Evolutionary conservation across 768 basidiomycete genomes (phyloP).

Genomic region (Lentinula aciculospora): DNA sequence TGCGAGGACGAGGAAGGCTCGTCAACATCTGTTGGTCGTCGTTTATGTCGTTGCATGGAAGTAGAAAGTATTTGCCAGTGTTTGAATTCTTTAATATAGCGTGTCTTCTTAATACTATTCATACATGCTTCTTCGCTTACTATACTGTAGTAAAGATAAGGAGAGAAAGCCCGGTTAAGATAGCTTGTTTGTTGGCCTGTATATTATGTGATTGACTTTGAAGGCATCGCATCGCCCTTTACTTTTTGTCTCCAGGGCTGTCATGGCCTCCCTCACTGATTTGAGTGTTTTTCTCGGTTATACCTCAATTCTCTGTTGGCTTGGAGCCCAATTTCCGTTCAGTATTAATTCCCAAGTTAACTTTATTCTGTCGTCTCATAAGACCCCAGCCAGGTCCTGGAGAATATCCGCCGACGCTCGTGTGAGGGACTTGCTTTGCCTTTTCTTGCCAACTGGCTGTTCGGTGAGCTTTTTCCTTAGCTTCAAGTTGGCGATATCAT

Average conservation of each 20-base stretch:
- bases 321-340: conserved; percentile 85
- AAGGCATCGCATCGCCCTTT: too few relatives aligned
- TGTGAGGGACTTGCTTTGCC: conserved; percentile 90
- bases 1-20: conserved; percentile 25
- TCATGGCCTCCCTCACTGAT: conserved; percentile 12
- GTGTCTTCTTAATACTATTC: neutral
- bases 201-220: neutral
- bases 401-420: conserved; percentile 69
- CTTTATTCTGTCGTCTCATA: conserved; percentile 5
- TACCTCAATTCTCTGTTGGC: conserved; percentile 71
- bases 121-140: neutral
- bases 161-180: neutral
- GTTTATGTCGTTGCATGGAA: conserved; percentile 33
- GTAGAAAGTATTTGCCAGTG: neutral
- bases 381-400: conserved; percentile 66
- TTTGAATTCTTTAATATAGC: neutral
- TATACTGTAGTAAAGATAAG: neutral
- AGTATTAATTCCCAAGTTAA: conserved; percentile 25
- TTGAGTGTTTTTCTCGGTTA: conserved; percentile 68
- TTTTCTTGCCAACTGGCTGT: conserved; percentile 90
- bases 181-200: neutral
- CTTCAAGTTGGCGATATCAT: neutral
- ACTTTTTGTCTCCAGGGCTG: neutral
- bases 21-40: conserved; percentile 31
- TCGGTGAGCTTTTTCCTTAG: conserved; percentile 59